Percentiles rank a stretch among this genome's conserved stretches.
Evolutionary conservation across 2,329 filamentous ascomycete genomes (phyloP).

Genomic region (Fusarium palustre): DNA sequence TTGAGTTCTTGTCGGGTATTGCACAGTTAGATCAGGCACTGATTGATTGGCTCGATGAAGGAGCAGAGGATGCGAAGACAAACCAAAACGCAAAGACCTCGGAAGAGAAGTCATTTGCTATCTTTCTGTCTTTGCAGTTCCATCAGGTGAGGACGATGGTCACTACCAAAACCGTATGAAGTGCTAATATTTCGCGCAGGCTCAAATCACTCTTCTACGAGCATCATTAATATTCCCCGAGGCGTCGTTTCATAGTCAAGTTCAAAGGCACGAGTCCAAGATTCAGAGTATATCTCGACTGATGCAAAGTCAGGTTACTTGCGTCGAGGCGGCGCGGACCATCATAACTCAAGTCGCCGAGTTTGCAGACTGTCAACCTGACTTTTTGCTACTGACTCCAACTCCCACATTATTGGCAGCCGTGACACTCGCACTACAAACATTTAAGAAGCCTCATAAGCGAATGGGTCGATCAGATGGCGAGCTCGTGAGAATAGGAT

Average conservation of each 20-base stretch:
- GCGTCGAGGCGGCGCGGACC: conserved; percentile 37
- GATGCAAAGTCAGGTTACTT: conserved; percentile 36
- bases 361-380: conserved; percentile 31
- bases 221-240: conserved; percentile 40
- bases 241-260: conserved; percentile 26
- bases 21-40: conserved; percentile 32
- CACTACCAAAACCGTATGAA: background rate
- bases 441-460: conserved; percentile 42
- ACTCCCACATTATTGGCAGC: conserved; percentile 36
- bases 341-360: conserved; percentile 39
- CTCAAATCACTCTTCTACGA: conserved; percentile 37
- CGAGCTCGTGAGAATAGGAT: conserved; percentile 32
- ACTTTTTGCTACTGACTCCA: conserved; percentile 31
- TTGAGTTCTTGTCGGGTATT: conserved; percentile 29
- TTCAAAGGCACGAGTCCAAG: conserved; percentile 33
- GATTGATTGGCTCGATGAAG: conserved; percentile 32
- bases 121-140: conserved; percentile 37
- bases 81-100: conserved; percentile 10
- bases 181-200: background rate
- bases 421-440: conserved; percentile 34
- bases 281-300: conserved; percentile 22
- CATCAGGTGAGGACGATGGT: conserved; percentile 15
- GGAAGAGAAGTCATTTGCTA: conserved; percentile 21
- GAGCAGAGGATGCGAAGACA: conserved; percentile 20
- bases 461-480: conserved; percentile 41